Evolutionary conservation across 2,329 filamentous ascomycete genomes (phyloP).

Genomic region (Claviceps sp.): DNA sequence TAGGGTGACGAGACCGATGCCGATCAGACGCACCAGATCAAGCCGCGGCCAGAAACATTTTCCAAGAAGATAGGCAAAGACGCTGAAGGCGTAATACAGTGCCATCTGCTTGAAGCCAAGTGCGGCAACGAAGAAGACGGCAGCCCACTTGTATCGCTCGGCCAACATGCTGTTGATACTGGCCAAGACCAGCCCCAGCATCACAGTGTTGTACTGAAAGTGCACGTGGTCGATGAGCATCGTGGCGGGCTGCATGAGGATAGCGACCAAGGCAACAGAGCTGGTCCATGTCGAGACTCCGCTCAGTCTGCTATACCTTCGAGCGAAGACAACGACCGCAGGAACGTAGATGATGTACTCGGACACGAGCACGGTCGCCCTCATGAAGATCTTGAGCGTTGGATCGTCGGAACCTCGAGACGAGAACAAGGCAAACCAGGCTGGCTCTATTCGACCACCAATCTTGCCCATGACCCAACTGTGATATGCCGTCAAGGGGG

Average conservation of each 20-base stretch:
- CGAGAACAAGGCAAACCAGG: slow-evolving; percentile 76
- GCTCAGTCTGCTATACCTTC: slow-evolving; percentile 63
- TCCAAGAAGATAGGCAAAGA: slow-evolving; percentile 85
- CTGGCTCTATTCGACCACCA: slow-evolving; percentile 62
- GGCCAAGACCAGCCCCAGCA: slow-evolving; percentile 82
- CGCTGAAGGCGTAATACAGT: slow-evolving; percentile 84
- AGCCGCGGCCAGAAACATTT: slow-evolving; percentile 67
- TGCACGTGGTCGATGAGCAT: slow-evolving; percentile 91
- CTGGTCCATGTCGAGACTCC: slow-evolving; percentile 71
- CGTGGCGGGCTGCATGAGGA: slow-evolving; percentile 81
- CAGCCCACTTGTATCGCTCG: slow-evolving; percentile 73
- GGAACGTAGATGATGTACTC: slow-evolving; percentile 87
- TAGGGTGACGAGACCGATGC: slow-evolving; percentile 61
- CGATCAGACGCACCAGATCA: slow-evolving; percentile 53
- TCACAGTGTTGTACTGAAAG: slow-evolving; percentile 98
- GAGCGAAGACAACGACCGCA: slow-evolving; percentile 70
- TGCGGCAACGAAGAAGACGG: slow-evolving; percentile 83
- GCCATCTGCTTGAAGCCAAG: slow-evolving; percentile 99
- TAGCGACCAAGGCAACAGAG: slow-evolving; percentile 73
- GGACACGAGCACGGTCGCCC: slow-evolving; percentile 77
- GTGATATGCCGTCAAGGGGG: slow-evolving; percentile 93
- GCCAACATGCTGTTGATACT: slow-evolving; percentile 82
- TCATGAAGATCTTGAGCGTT: slow-evolving; percentile 86
- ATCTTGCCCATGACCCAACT: slow-evolving; percentile 89
- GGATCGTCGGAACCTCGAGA: slow-evolving; percentile 74